phyloP scores from a whole-genome alignment of 495 filamentous ascomycete genomes.

The Viridothelium virens region DNA sequence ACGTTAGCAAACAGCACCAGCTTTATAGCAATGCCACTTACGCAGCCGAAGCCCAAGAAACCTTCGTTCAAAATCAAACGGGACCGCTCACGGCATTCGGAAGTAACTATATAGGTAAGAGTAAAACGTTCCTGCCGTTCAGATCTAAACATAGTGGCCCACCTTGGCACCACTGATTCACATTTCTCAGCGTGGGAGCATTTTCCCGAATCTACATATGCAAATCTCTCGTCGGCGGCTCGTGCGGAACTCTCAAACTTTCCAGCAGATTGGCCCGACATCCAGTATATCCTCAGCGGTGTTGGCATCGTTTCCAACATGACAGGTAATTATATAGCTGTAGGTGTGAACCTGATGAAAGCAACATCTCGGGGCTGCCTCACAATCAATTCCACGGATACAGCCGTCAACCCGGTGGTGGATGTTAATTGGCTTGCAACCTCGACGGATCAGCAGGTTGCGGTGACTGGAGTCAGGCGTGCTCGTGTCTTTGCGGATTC shows the following conservation, averaged over 20 bases:
- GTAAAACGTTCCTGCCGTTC: background rate
- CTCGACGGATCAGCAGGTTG: slow-evolving; percentile 47
- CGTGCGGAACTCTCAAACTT: background rate
- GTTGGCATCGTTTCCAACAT: background rate
- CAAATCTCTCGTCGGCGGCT: background rate
- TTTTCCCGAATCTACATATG: background rate
- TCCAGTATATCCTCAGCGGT: background rate
- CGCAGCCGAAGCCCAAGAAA: background rate
- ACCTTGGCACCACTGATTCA: background rate
- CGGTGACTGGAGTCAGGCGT: slow-evolving; percentile 48
- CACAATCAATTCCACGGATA: slow-evolving; percentile 41
- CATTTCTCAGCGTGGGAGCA: background rate
- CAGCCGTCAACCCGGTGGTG: slow-evolving; percentile 43
- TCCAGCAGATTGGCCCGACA: background rate
- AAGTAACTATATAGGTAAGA: background rate
- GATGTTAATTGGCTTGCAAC: slow-evolving; percentile 47
- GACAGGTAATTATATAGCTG: background rate
- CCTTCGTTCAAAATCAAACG: background rate
- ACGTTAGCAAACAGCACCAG: background rate
- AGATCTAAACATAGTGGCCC: background rate
- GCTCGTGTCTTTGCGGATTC: slow-evolving; percentile 26
- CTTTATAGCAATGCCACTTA: background rate
- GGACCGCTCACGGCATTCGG: background rate
- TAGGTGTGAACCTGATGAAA: background rate
- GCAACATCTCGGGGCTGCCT: slow-evolving; percentile 46